Conservation (phyloP, 2,329 filamentous ascomycete genomes). For the Graphilbum ipis-grandicollis region DNA sequence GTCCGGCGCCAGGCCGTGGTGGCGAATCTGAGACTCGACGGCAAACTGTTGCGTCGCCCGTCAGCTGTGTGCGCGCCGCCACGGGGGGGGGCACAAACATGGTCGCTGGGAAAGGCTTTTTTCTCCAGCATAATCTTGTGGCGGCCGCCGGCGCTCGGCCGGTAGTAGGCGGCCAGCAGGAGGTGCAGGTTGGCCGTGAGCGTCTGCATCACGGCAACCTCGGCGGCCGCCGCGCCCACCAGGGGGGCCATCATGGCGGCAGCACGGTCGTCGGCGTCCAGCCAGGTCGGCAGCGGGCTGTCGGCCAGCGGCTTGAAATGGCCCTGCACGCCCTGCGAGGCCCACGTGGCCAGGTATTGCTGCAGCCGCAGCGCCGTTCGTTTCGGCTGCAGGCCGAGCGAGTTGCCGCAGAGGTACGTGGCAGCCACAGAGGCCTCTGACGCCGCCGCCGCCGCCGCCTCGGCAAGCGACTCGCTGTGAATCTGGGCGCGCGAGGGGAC, state of each 20-base stretch:
- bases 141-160: slow-evolving; percentile 34
- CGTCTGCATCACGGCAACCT: slow-evolving; percentile 81
- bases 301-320: slow-evolving; percentile 59
- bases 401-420: slow-evolving; percentile 81
- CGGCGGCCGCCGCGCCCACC: slow-evolving; percentile 53
- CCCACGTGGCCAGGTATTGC: slow-evolving; percentile 68
- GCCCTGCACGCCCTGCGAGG: slow-evolving; percentile 66
- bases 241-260: slow-evolving; percentile 53
- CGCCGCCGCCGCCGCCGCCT: slow-evolving; percentile 7
- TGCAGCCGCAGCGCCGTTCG: slow-evolving; percentile 49
- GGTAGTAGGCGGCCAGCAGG: slow-evolving; percentile 72
- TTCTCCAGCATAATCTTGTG: slow-evolving; percentile 77
- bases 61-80: no score
- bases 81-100: no score
- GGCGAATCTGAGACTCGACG: slow-evolving; percentile 63
- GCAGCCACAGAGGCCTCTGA: slow-evolving; percentile 7
- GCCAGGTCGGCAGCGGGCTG: slow-evolving; percentile 53
- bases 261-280: slow-evolving; percentile 62
- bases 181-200: slow-evolving; percentile 70
- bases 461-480: slow-evolving; percentile 7
- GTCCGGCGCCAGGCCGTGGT: slow-evolving; percentile 49
- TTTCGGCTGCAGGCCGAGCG: slow-evolving; percentile 66
- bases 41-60: slow-evolving; percentile 51
- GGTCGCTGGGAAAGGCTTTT: slow-evolving; percentile 79
- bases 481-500: slow-evolving; percentile 48